Base-by-base conservation (phyloP, 2,329 filamentous ascomycete genomes). In the Alternaria brassicicola region DNA sequence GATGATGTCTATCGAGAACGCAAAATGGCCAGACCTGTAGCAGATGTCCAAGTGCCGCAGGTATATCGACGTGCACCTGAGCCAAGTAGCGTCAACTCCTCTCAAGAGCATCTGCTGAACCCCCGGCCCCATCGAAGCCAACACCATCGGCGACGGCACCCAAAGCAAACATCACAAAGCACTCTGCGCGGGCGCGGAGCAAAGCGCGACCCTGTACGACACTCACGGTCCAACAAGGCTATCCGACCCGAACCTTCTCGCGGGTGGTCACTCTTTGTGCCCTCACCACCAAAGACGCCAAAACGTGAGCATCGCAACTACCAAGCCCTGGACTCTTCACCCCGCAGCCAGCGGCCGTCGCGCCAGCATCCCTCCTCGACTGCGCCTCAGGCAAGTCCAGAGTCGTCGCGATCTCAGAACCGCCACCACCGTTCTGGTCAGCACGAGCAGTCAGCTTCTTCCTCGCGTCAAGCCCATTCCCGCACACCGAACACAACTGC, bases 161-260 rank as follows among this genome's bases (percentile, higher is more conserved):
- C 69, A 48, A 76, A 71, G 50, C 71, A 66, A 45, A 71, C 68
- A 10, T 76, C 73, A 45, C 73, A 75, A 57, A 65, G 66, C 21
- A 76, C 75, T 19, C 57, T 77, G 30, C 67, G 71, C 48, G 75
- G 75, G 43, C 72, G 71, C 48, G 75, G 75, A 49, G 72, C 72
- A 35, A 76, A 76, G 64, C 73, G 75, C 25, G 73, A 76, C 35
- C 72, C 73, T 56, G 71, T 72, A n/a, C 59, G 55, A 19, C 59
- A 70, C 42, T 69, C 69, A 1, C 76, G 71, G 46, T 73, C 73
- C 0, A 76, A 71, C 56, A 75, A 69, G 31, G 66, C 62, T 10
- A 35, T 68, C 13, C 66, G 63, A 23, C 57, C 66, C 23, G 67
- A 73, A 46, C 66, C 63, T 39, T 68, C 71, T 17, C 63, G 61